phyloP scores from a whole-genome alignment of 352 stramenopile species.

The Discostella stelligera region DNA sequence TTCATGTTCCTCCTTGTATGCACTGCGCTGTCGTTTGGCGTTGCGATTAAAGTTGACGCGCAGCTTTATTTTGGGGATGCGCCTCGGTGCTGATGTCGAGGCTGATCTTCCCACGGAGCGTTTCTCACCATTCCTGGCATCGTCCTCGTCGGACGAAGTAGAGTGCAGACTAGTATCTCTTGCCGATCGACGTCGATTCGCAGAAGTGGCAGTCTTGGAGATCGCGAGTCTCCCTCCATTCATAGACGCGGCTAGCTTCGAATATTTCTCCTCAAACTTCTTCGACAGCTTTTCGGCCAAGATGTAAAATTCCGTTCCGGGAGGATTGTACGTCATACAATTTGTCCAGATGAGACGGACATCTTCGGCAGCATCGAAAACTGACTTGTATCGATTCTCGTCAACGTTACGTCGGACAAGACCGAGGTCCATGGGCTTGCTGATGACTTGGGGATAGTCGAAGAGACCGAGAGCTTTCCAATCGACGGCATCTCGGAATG shows the following conservation, averaged over 20 bases:
- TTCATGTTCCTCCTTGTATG: slow-evolving; percentile 62
- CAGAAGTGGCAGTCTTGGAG: background rate
- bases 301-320: slow-evolving; percentile 24
- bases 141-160: background rate
- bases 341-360: slow-evolving; percentile 86
- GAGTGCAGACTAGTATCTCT: background rate
- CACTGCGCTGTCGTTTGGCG: slow-evolving; percentile 53
- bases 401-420: slow-evolving; percentile 80
- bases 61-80: background rate
- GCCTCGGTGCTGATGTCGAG: background rate
- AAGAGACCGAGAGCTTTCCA: slow-evolving; percentile 78
- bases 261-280: slow-evolving; percentile 37
- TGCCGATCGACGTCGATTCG: slow-evolving; percentile 16
- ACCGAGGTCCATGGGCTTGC: slow-evolving; percentile 84
- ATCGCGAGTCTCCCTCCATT: slow-evolving; percentile 13
- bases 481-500: slow-evolving; percentile 78
- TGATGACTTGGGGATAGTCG: slow-evolving; percentile 85
- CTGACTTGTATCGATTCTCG: slow-evolving; percentile 73
- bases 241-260: slow-evolving; percentile 12
- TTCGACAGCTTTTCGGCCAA: slow-evolving; percentile 40
- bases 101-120: background rate
- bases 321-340: slow-evolving; percentile 85
- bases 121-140: slow-evolving; percentile 7
- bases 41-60: slow-evolving; percentile 37
- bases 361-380: slow-evolving; percentile 75